phyloP scores from a whole-genome alignment of 305 asterid genomes.

The Rubia balearica region DNA sequence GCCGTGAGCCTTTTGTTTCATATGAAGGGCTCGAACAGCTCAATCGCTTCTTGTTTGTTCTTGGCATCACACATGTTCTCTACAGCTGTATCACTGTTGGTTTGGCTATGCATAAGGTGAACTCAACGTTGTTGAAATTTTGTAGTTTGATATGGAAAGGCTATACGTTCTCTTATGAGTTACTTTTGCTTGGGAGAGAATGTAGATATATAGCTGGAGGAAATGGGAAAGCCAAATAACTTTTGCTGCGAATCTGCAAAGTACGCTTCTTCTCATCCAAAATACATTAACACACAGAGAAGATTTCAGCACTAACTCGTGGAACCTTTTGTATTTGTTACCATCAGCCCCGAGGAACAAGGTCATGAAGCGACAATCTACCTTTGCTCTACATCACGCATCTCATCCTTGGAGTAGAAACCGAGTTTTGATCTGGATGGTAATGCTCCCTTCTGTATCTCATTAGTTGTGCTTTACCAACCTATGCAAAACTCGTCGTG shows the following conservation, averaged over 20 bases:
- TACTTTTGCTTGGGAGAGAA: slow-evolving; percentile 7
- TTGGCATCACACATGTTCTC: slow-evolving; percentile 70
- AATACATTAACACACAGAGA: not conserved
- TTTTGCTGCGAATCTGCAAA: slow-evolving; percentile 41
- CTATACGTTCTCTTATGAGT: not conserved
- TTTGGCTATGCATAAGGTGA: slow-evolving; percentile 17
- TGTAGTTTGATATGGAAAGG: too few relatives aligned
- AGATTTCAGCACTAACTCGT: not conserved
- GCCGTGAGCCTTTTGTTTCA: slow-evolving; percentile 82
- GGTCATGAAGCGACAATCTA: slow-evolving; percentile 80
- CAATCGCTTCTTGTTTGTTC: slow-evolving; percentile 81
- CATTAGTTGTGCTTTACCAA: not conserved
- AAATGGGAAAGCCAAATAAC: slow-evolving; percentile 79
- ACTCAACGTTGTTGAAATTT: too few relatives aligned
- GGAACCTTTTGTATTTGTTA: not conserved
- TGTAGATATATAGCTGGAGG: slow-evolving; percentile 93
- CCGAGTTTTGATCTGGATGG: slow-evolving; percentile 90
- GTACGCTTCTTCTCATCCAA: slow-evolving; percentile 21
- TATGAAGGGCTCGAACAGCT: slow-evolving; percentile 90
- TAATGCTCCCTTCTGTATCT: slow-evolving; percentile 20
- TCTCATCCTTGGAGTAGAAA: slow-evolving; percentile 91
- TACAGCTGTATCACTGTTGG: slow-evolving; percentile 70
- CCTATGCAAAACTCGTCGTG: not conserved
- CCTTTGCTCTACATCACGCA: slow-evolving; percentile 74
- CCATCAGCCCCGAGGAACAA: slow-evolving; percentile 39